phyloP scores from a whole-genome alignment of 352 stramenopile genomes.

The Globisporangium splendens region DNA sequence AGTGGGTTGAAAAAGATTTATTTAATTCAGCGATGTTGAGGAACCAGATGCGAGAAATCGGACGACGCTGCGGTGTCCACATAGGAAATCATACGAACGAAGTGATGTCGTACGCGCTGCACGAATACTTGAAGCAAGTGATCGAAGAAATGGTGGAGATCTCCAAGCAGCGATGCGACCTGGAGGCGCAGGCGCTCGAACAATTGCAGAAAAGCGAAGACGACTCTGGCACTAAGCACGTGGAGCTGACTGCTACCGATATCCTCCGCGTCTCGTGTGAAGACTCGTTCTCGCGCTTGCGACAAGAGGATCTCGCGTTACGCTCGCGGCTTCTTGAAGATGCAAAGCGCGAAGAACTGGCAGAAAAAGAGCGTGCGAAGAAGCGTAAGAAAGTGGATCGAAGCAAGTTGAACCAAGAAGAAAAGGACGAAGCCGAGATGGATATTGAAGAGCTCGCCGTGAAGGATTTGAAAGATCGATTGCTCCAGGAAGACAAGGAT shows the following conservation, averaged over 20 bases:
- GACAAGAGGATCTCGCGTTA: conserved; percentile 62
- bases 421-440: conserved; percentile 85
- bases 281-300: conserved; percentile 64
- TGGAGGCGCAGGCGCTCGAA: conserved; percentile 41
- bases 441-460: conserved; percentile 78
- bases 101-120: conserved; percentile 81
- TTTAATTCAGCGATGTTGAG: conserved; percentile 68
- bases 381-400: conserved; percentile 87
- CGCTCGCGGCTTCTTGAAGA: conserved; percentile 68
- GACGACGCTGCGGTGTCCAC: conserved; percentile 45
- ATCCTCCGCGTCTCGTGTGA: conserved; percentile 85
- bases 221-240: conserved; percentile 14
- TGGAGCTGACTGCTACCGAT: conserved; percentile 71
- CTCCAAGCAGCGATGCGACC: conserved; percentile 70
- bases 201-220: conserved; percentile 41
- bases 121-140: conserved; percentile 84
- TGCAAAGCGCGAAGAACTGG: conserved; percentile 67
- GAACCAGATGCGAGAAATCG: conserved; percentile 48
- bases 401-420: conserved; percentile 71
- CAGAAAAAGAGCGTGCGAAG: conserved; percentile 76
- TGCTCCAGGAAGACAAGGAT: conserved; percentile 76
- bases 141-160: conserved; percentile 86
- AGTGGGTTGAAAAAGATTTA: conserved; percentile 78
- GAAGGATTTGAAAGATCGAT: conserved; percentile 79
- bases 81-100: conserved; percentile 59